Base-by-base conservation (phyloP, 2,329 filamentous ascomycete genomes). In the Fusarium camptoceras region DNA sequence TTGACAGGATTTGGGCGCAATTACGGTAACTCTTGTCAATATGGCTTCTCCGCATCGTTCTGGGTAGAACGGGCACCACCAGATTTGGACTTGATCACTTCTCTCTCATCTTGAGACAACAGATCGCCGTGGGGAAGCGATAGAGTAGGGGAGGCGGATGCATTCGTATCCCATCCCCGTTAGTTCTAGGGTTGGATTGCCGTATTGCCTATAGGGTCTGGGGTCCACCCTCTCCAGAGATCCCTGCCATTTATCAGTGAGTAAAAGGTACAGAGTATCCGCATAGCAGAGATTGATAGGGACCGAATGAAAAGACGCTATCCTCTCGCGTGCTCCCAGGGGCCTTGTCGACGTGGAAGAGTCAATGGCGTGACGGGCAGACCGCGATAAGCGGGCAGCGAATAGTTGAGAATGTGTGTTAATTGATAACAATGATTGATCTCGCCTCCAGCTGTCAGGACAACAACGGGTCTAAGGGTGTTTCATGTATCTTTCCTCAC, bases 101-200 rank as follows among this genome's bases (percentile, higher is more conserved):
- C 54, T 41, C 43, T 25, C 47, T 42, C 49, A 55, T 50, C 42
- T 39, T 43, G 43, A 55, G 47, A 56, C 48, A 70, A 43, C 48
- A 65, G 50, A 68, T 68, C 67, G 39, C 18, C 43, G 47, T 60
- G 25, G 30, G 22, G 18, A 44, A 18, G 24, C 61, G 37, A 48
- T 50, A 30, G 43, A 51, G 46, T 20, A 28, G 55, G 25, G 18
- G 53, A 22, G 50, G 54, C 51, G 55, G 67, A 70, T 65, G 58
- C 55, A 71, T 37, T 60, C 50, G 30, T 46, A 54, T 43, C 64
- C 51, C 39, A 59, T 66, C 64, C 65, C 44, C 59, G 43, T 63
- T 28, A 48, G 41, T 43, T 55, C 31, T 67, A 54, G 42, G 63
- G 53, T 46, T 61, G 30, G 57, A 58, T 47, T 51, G 34, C 34